phyloP scores from a whole-genome alignment of 1,284 basidiomycete genomes.

The Farysia itapuensis region DNA sequence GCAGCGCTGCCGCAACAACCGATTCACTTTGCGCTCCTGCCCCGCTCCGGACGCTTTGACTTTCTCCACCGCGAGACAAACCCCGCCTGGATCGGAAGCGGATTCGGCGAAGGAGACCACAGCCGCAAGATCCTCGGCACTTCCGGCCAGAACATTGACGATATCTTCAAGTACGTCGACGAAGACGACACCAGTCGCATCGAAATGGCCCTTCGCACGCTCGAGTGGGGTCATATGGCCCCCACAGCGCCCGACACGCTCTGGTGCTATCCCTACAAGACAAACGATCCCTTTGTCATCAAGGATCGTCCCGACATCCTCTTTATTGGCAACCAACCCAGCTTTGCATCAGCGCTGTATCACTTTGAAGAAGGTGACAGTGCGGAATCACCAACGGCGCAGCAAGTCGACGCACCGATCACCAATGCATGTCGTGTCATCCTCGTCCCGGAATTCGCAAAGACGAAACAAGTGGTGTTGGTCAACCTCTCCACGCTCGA shows the following conservation, averaged over 20 bases:
- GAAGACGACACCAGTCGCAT: conserved; percentile 62
- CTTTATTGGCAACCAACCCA: conserved; percentile 85
- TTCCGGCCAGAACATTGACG: conserved; percentile 89
- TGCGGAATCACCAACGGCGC: too few species aligned
- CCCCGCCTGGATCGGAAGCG: conserved; percentile 76
- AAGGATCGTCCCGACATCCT: conserved; percentile 82
- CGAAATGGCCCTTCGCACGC: conserved; percentile 74
- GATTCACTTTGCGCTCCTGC: conserved; percentile 87
- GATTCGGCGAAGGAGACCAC: too few species aligned
- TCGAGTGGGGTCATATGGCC: conserved; percentile 92
- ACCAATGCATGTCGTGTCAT: conserved; percentile 70
- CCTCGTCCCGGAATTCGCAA: conserved; percentile 78
- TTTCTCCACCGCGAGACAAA: conserved; percentile 82
- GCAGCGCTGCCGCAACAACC: conserved; percentile 90
- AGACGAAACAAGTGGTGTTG: conserved; percentile 68
- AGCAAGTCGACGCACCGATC: conserved; percentile 34
- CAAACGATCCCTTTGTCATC: conserved; percentile 86
- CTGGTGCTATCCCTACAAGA: conserved; percentile 92
- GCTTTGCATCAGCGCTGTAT: conserved; percentile 63
- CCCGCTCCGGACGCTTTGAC: conserved; percentile 65
- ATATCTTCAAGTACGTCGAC: conserved; percentile 86
- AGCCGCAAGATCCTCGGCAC: conserved; percentile 70
- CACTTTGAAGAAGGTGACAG: conserved; percentile 41
- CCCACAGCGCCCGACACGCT: conserved; percentile 97
- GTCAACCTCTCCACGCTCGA: conserved; percentile 68